Evolutionary conservation across 495 filamentous ascomycete genomes (phyloP).

Genomic region (Penicillium ucsense): DNA sequence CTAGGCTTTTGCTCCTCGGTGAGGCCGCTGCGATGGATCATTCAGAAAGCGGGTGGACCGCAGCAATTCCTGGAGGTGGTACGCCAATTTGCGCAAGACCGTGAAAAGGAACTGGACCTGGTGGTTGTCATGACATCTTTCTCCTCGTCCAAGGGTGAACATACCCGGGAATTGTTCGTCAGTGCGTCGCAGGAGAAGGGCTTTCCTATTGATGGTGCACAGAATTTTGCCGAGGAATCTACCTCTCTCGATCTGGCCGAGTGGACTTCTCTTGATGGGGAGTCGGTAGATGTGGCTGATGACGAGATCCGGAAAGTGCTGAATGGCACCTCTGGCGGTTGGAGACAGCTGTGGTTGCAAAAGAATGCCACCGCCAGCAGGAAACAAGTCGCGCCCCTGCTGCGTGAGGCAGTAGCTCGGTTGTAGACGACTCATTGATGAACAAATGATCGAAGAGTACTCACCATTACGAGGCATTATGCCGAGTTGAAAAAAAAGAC

Average conservation of each 20-base stretch:
- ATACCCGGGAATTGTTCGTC: conserved; percentile 66
- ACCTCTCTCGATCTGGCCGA: conserved; percentile 46
- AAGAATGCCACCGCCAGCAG: conserved; percentile 57
- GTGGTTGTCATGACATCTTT: conserved; percentile 71
- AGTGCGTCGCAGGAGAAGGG: conserved; percentile 41
- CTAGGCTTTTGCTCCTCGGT: conserved; percentile 72
- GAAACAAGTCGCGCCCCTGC: conserved; percentile 81
- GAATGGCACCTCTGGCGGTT: conserved; percentile 10
- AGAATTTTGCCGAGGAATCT: conserved; percentile 42
- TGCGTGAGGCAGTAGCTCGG: conserved; percentile 54
- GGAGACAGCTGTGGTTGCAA: conserved; percentile 57
- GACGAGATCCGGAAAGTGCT: conserved; percentile 26
- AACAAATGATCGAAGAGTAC: too few relatives aligned
- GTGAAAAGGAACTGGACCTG: conserved; percentile 50
- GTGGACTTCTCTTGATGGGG: conserved; percentile 42
- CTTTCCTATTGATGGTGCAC: conserved; percentile 32
- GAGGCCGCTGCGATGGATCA: conserved; percentile 53
- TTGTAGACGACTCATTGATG: conserved; percentile 3
- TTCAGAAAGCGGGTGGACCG: conserved; percentile 40
- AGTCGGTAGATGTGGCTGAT: conserved; percentile 16
- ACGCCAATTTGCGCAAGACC: conserved; percentile 38
- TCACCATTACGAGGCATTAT: too few relatives aligned
- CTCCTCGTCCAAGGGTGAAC: conserved; percentile 34
- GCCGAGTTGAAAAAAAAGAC: too few relatives aligned
- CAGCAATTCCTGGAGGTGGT: conserved; percentile 40